Evolutionary conservation across 495 filamentous ascomycete genomes (phyloP).

Genomic region (Trichoderma erinaceum): DNA sequence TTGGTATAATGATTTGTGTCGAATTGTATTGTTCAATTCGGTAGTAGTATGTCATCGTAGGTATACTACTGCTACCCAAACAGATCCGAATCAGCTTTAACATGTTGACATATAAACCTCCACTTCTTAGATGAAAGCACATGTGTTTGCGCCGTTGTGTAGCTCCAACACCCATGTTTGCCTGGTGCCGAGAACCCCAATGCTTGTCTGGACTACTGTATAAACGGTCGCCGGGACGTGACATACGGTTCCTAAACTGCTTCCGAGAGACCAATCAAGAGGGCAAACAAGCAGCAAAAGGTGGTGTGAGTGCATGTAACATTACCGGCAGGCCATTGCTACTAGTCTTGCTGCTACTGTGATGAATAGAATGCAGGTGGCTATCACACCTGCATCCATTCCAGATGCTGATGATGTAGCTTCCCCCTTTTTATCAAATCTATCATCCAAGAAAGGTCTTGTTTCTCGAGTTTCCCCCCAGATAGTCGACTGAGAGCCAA

Average conservation of each 20-base stretch:
- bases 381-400: neutral
- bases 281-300: neutral
- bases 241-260: neutral
- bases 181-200: neutral
- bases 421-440: neutral
- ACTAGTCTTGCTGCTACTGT: neutral
- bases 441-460: neutral
- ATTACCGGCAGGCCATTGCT: neutral
- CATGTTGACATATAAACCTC: neutral
- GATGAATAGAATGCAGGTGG: neutral
- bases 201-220: neutral
- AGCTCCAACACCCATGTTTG: neutral
- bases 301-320: neutral
- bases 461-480: neutral
- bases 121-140: neutral
- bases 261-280: neutral
- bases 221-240: neutral
- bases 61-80: too few species aligned
- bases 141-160: neutral
- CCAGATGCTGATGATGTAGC: neutral
- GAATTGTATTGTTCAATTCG: too few species aligned
- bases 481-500: neutral
- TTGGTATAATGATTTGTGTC: too few species aligned
- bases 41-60: too few species aligned
- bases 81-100: too few species aligned